Percentiles rank a stretch among this genome's conserved stretches.
Conservation (phyloP, 768 basidiomycete species). For the Hortiboletus campestris region DNA sequence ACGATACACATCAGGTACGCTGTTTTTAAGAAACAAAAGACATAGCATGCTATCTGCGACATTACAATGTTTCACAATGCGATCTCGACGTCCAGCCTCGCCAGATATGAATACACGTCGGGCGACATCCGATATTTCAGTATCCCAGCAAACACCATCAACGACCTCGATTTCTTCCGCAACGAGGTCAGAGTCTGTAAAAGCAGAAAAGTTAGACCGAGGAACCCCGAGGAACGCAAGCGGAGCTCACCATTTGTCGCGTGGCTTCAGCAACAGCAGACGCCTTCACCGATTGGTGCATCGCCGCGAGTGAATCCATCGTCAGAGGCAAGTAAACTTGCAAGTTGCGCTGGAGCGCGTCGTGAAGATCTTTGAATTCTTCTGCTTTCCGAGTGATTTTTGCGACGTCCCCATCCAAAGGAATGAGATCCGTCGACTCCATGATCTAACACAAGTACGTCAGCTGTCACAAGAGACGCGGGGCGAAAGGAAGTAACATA, state of each 20-base stretch:
- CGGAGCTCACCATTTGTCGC: constrained; percentile 62
- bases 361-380: constrained; percentile 84
- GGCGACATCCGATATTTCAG: constrained; percentile 87
- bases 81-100: constrained; percentile 82
- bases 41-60: not conserved
- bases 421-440: constrained; percentile 84
- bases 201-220: constrained; percentile 23
- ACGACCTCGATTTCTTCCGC: constrained; percentile 76
- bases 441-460: constrained; percentile 54
- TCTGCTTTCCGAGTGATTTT: constrained; percentile 85
- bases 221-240: constrained; percentile 15
- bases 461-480: not conserved
- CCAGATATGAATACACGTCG: constrained; percentile 87
- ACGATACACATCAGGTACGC: constrained; percentile 18
- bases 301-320: constrained; percentile 86
- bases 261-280: constrained; percentile 71
- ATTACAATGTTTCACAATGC: constrained; percentile 46
- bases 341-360: constrained; percentile 85
- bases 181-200: constrained; percentile 57
- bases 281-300: constrained; percentile 75
- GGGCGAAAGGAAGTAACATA: constrained; percentile 36
- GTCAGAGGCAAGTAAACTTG: constrained; percentile 84
- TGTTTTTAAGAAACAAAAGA: constrained; percentile 1
- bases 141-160: constrained; percentile 88
- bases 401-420: constrained; percentile 79